Conservation (phyloP, 768 basidiomycete genomes). For the Suillus paluster region DNA sequence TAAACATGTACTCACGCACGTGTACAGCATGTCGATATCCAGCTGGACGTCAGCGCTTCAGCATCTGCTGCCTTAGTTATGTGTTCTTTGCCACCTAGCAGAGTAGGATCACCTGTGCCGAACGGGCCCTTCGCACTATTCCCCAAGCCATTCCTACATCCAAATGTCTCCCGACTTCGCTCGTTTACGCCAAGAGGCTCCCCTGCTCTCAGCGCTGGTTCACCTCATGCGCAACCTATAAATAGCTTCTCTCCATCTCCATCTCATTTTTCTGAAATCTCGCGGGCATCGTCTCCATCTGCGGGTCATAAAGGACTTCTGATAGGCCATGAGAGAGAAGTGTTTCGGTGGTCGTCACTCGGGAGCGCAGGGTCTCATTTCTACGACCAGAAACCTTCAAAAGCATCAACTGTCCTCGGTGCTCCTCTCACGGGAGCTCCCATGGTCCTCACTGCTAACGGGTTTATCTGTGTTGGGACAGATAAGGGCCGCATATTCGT, state of each 20-base stretch:
- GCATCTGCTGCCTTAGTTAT: conserved; percentile 38
- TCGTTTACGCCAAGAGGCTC: conserved; percentile 60
- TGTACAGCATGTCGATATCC: conserved; percentile 39
- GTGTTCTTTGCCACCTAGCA: conserved; percentile 44
- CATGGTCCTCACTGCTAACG: conserved; percentile 83
- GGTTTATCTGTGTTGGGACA: conserved; percentile 89
- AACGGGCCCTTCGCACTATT: conserved; percentile 34
- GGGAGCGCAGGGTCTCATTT: conserved; percentile 61
- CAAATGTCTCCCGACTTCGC: conserved; percentile 79
- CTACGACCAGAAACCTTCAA: conserved; percentile 55
- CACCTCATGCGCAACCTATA: conserved; percentile 47
- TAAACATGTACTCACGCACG: conserved; percentile 27
- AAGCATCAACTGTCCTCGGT: conserved; percentile 66
- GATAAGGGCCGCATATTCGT: conserved; percentile 77
- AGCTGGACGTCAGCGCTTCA: conserved; percentile 43
- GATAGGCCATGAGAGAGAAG: conserved; percentile 48
- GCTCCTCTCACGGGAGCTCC: conserved; percentile 64
- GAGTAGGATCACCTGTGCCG: conserved; percentile 41
- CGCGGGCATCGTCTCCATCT: conserved; percentile 66
- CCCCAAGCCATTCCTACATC: conserved; percentile 67
- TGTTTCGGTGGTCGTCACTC: conserved; percentile 79
- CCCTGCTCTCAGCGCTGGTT: conserved; percentile 44
- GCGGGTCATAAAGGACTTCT: conserved; percentile 25
- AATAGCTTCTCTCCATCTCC: conserved; percentile 56
- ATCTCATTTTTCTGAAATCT: conserved; percentile 74